Conservation (phyloP, 2,329 filamentous ascomycete genomes). For the Penicillium palitans region DNA sequence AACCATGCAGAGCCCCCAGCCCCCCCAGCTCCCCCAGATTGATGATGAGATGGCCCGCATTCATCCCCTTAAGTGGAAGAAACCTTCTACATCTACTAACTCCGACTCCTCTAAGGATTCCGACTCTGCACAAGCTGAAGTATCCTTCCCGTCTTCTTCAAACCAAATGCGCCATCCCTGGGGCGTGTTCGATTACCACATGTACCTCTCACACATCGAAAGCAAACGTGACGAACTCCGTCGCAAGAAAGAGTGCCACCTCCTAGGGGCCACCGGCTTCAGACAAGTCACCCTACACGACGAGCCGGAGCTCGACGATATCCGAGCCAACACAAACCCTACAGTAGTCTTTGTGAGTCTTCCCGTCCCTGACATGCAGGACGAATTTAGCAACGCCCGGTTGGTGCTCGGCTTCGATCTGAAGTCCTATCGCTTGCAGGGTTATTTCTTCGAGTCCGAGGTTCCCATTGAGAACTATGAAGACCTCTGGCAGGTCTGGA, state of each 20-base stretch:
- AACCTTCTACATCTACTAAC: not conserved
- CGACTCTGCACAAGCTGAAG: not conserved
- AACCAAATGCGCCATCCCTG: constrained; percentile 27
- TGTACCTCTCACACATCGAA: constrained; percentile 34
- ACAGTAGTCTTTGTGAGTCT: constrained; percentile 15
- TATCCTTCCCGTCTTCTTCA: not conserved
- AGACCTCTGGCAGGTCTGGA: constrained; percentile 25
- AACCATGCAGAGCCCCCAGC: constrained; percentile 1
- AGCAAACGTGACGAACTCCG: constrained; percentile 15
- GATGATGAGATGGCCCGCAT: not conserved
- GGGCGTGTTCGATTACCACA: constrained; percentile 35
- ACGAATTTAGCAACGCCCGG: constrained; percentile 20
- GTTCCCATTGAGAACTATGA: constrained; percentile 27
- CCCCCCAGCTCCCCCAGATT: not conserved
- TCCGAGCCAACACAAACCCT: not conserved
- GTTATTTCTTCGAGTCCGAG: constrained; percentile 28
- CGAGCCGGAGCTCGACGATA: constrained; percentile 17
- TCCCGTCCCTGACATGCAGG: constrained; percentile 23
- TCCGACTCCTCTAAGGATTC: not conserved
- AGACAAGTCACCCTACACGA: constrained; percentile 21
- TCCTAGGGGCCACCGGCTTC: constrained; percentile 30
- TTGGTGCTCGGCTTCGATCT: constrained; percentile 35
- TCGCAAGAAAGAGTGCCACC: constrained; percentile 25
- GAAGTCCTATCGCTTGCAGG: constrained; percentile 22
- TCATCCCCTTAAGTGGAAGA: not conserved